Evolutionary conservation across 208 protist species (phyloP).

Genomic region (Wallacemonas sp.): DNA sequence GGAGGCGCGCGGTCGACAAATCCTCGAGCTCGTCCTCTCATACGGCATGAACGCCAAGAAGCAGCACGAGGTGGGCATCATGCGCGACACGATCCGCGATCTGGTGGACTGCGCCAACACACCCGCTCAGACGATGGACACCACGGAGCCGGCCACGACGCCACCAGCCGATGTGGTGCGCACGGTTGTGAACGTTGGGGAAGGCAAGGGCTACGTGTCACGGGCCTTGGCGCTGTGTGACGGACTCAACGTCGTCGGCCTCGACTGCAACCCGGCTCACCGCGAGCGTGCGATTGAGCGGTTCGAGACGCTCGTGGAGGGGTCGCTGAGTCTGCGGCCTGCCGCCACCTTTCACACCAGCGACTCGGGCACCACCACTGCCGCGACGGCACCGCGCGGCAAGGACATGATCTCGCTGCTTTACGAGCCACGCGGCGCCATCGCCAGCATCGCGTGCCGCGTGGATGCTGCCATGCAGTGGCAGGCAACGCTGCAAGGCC

Average conservation of each 20-base stretch:
- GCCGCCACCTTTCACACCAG: slow-evolving; percentile 7
- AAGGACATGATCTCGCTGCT: slow-evolving; percentile 63
- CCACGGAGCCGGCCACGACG: background rate
- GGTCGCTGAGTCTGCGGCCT: slow-evolving; percentile 33
- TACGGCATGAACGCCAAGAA: slow-evolving; percentile 87
- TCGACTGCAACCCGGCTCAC: slow-evolving; percentile 90
- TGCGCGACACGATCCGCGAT: slow-evolving; percentile 65
- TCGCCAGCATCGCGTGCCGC: slow-evolving; percentile 69
- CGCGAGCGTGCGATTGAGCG: slow-evolving; percentile 70
- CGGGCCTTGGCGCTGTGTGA: slow-evolving; percentile 78
- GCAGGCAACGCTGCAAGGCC: slow-evolving; percentile 41
- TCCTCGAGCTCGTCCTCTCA: slow-evolving; percentile 60
- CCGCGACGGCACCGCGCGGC: background rate
- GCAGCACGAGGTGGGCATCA: slow-evolving; percentile 85
- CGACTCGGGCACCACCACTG: background rate
- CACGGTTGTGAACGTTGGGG: slow-evolving; percentile 88
- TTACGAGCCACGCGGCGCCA: slow-evolving; percentile 71
- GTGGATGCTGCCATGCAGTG: slow-evolving; percentile 55
- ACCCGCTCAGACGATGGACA: background rate
- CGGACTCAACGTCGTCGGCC: slow-evolving; percentile 75
- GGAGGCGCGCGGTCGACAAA: slow-evolving; percentile 15
- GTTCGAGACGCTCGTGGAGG: slow-evolving; percentile 59
- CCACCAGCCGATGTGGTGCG: slow-evolving; percentile 18
- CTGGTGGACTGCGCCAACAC: slow-evolving; percentile 55
- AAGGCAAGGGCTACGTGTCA: slow-evolving; percentile 91